Percentiles rank a stretch among this genome's conserved stretches.
Conservation (phyloP, 768 basidiomycete genomes). For the Mycena latifolia region DNA sequence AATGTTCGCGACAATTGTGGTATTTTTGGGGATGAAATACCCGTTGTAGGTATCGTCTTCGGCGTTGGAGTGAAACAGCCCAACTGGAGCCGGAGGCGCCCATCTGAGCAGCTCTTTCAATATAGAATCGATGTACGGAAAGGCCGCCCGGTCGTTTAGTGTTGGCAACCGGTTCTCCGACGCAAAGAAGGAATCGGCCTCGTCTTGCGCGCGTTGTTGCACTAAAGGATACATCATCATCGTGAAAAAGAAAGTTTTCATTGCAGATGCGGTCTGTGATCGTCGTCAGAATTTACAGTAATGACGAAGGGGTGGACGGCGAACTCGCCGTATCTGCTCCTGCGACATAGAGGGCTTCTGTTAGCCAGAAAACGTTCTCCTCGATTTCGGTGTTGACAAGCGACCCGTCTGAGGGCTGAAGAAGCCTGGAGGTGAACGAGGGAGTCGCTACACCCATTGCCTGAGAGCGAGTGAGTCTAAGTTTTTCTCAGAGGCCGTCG, state of each 20-base stretch:
- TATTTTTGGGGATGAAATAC: constrained; percentile 21
- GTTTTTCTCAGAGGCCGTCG: too few species aligned
- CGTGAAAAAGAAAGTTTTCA: constrained; percentile 26
- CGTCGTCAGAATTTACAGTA: neutral
- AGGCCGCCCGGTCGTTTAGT: constrained; percentile 25
- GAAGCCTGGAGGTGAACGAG: too few species aligned
- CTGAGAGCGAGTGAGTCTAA: too few species aligned
- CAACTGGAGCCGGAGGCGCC: constrained; percentile 15
- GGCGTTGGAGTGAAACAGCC: constrained; percentile 2
- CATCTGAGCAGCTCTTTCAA: constrained; percentile 32
- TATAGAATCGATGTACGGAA: constrained; percentile 30
- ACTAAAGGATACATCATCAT: constrained; percentile 36
- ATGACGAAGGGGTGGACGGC: too few species aligned
- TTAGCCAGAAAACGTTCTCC: too few species aligned
- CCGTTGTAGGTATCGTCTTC: constrained; percentile 30
- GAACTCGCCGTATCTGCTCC: too few species aligned
- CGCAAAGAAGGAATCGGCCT: constrained; percentile 33
- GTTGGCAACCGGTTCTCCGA: constrained; percentile 30
- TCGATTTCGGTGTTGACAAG: too few species aligned
- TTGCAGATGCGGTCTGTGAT: constrained; percentile 10
- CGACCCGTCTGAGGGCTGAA: too few species aligned
- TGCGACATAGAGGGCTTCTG: too few species aligned
- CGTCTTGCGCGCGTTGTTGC: constrained; percentile 30
- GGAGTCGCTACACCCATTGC: too few species aligned
- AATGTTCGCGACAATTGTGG: constrained; percentile 27